Conservation (phyloP, 495 filamentous ascomycete genomes). For the Tuber aestivum region DNA sequence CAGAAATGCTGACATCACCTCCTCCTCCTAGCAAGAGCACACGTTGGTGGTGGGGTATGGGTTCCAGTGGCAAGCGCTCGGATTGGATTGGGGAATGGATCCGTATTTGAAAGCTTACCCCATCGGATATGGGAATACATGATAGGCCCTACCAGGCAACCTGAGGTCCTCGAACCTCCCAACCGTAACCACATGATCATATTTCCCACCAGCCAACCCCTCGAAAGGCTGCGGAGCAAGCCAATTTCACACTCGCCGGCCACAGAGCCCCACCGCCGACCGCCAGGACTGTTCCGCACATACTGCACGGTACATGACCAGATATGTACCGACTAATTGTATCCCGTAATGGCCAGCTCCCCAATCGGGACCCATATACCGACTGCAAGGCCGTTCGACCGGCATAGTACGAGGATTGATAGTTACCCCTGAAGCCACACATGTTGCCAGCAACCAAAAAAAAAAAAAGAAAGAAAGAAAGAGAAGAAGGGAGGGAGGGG, state of each 20-base stretch:
- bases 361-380: neutral
- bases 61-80: neutral
- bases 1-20: neutral
- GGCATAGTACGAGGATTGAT: neutral
- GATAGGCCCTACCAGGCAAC: neutral
- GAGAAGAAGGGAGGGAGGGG: too few relatives aligned
- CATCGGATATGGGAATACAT: neutral
- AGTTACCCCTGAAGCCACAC: neutral
- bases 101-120: neutral
- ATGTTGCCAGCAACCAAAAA: neutral
- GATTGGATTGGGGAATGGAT: neutral
- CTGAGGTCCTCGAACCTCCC: neutral
- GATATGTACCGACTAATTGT: neutral
- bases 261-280: neutral
- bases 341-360: neutral
- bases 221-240: neutral
- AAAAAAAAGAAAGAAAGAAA: neutral
- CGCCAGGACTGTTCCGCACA: neutral
- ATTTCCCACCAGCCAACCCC: neutral
- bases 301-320: neutral
- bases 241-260: neutral
- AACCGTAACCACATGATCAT: neutral
- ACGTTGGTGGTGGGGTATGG: conserved; percentile 4
- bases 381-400: neutral
- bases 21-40: neutral